Conservation (phyloP, 208 protist genomes). For the Angomonas deanei region DNA sequence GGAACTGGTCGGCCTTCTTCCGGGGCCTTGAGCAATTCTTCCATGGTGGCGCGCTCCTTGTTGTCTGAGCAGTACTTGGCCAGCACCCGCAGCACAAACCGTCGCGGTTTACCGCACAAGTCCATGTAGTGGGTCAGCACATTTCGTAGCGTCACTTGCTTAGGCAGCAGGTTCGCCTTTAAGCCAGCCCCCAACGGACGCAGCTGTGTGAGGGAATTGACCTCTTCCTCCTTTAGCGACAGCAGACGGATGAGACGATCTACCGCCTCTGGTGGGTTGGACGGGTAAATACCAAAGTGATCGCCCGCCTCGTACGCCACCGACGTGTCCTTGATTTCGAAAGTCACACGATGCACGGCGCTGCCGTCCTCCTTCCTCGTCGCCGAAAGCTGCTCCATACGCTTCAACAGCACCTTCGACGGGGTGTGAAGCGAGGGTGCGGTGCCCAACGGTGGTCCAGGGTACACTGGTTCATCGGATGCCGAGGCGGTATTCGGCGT, state of each 20-base stretch:
- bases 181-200: slow-evolving; percentile 22
- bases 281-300: slow-evolving; percentile 88
- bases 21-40: slow-evolving; percentile 21
- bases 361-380: slow-evolving; percentile 49
- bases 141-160: slow-evolving; percentile 37
- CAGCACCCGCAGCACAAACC: slow-evolving; percentile 54
- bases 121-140: slow-evolving; percentile 79
- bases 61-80: slow-evolving; percentile 60
- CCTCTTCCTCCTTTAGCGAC: slow-evolving; percentile 32
- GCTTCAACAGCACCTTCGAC: slow-evolving; percentile 23
- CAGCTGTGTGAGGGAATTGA: slow-evolving; percentile 42
- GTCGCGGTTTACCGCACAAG: slow-evolving; percentile 59
- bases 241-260: slow-evolving; percentile 47
- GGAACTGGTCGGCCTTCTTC: background rate
- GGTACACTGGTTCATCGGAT: slow-evolving; percentile 25
- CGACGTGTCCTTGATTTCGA: slow-evolving; percentile 12
- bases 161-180: slow-evolving; percentile 52
- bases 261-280: slow-evolving; percentile 74
- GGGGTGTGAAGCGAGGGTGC: slow-evolving; percentile 52
- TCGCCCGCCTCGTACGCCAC: slow-evolving; percentile 89
- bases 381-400: slow-evolving; percentile 30
- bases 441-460: slow-evolving; percentile 12
- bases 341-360: slow-evolving; percentile 41
- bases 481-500: background rate
- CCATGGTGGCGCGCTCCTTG: slow-evolving; percentile 45